These are phyloP conservation scores for Gaertneriomyces sp. DNA, from an alignment of 192 early-diverging fungal genomes.

Conservation along the genomic window DNA sequence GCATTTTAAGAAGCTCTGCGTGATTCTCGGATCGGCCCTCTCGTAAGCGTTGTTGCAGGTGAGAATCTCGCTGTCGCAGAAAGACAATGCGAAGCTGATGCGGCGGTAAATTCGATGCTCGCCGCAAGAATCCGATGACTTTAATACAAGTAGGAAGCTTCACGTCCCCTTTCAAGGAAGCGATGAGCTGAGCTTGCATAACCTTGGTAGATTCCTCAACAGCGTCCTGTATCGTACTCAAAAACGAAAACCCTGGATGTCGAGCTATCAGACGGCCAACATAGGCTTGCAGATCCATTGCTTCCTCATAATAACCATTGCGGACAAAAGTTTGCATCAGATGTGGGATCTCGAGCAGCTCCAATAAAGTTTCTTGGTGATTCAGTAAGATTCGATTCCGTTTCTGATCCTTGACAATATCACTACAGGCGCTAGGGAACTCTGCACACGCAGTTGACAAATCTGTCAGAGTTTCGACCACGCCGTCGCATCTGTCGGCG, in stretches of 20 bases:
- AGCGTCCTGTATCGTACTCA: conserved; percentile 60
- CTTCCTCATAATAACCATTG: conserved; percentile 79
- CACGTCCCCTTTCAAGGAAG: conserved; percentile 63
- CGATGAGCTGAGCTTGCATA: conserved; percentile 70
- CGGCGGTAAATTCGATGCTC: conserved; percentile 69
- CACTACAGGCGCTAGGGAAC: conserved; percentile 33
- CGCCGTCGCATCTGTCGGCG: conserved; percentile 41
- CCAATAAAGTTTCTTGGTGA: conserved; percentile 49
- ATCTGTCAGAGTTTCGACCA: conserved; percentile 45
- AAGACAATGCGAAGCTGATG: conserved; percentile 71
- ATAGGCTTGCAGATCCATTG: conserved; percentile 72
- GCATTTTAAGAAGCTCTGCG: conserved; percentile 67
- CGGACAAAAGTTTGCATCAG: conserved; percentile 78
- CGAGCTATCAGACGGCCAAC: conserved; percentile 53
- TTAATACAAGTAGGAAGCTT: conserved; percentile 73
- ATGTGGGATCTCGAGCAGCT: conserved; percentile 74
- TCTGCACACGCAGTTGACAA: conserved; percentile 44
- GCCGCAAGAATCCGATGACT: conserved; percentile 72
- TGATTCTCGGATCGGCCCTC: conserved; percentile 37
- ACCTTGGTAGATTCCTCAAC: conserved; percentile 44
- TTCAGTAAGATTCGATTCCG: conserved; percentile 10
- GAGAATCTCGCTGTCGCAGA: conserved; percentile 64
- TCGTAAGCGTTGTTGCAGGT: conserved; percentile 52
- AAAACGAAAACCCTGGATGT: conserved; percentile 53
- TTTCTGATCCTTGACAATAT: conserved; percentile 10